phyloP scores from a whole-genome alignment of 495 filamentous ascomycete genomes.

The Collariella sp. region DNA sequence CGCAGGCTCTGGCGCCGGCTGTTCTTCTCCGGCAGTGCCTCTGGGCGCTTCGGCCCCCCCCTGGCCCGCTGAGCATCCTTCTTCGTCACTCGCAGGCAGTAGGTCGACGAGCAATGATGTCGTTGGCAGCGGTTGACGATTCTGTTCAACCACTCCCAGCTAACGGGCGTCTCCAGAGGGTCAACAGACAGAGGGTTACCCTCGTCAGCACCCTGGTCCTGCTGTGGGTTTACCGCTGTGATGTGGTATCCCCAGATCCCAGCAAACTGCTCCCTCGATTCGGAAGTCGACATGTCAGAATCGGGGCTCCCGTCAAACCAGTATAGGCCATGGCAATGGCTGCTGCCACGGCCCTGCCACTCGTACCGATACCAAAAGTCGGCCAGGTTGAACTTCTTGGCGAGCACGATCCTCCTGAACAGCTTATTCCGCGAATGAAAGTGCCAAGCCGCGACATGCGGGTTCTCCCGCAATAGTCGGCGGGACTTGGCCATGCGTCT shows the following conservation, averaged over 20 bases:
- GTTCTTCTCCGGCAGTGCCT: neutral
- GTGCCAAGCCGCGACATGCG: constrained; percentile 3
- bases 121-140: constrained; percentile 1
- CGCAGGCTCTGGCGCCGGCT: neutral
- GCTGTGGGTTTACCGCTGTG: constrained; percentile 1
- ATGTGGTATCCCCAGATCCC: constrained; percentile 3
- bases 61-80: neutral
- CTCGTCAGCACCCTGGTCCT: constrained; percentile 1
- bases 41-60: neutral
- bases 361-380: constrained; percentile 5
- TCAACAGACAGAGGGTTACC: neutral
- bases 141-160: neutral
- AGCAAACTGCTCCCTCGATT: constrained; percentile 3
- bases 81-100: neutral
- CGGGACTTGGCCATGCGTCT: neutral
- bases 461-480: constrained; percentile 3
- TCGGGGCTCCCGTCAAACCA: neutral
- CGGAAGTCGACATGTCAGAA: neutral
- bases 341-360: neutral
- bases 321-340: constrained; percentile 1
- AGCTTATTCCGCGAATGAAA: neutral
- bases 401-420: constrained; percentile 1
- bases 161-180: neutral
- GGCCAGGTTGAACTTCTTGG: neutral
- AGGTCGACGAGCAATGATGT: neutral